Percentiles rank a stretch among this genome's conserved stretches.
These are phyloP conservation scores for Calonectria honghensis DNA, from an alignment of 2,329 filamentous ascomycete species.

Conservation along the genomic window DNA sequence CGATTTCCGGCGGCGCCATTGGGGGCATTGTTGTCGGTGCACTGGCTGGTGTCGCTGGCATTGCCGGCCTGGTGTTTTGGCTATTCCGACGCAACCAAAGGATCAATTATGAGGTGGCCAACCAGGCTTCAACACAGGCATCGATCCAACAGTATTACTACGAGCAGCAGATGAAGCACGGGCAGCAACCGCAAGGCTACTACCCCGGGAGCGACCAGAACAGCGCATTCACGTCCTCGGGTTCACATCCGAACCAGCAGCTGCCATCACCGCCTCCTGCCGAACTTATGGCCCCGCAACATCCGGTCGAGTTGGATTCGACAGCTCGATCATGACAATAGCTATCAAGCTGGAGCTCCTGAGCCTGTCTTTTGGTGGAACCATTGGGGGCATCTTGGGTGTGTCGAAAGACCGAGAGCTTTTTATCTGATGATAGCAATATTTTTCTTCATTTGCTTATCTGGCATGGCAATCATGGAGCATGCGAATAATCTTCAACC, in stretches of 20 bases:
- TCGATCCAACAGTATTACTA: constrained; percentile 30
- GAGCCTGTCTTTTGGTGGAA: too few relatives aligned
- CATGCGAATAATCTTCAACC: not conserved
- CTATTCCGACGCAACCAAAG: constrained; percentile 27
- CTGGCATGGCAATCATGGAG: not conserved
- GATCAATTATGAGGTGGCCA: constrained; percentile 23
- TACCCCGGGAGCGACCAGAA: constrained; percentile 3
- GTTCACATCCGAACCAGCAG: not conserved
- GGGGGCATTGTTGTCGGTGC: constrained; percentile 34
- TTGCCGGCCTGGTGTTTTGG: constrained; percentile 33
- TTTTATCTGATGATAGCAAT: not conserved
- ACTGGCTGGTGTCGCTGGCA: constrained; percentile 14
- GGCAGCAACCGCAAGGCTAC: constrained; percentile 5
- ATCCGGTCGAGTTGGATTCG: constrained; percentile 34
- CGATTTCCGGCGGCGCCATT: constrained; percentile 34
- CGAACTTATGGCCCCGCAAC: constrained; percentile 31
- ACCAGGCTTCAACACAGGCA: constrained; percentile 26
- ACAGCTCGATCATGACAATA: not conserved
- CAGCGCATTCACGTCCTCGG: constrained; percentile 1
- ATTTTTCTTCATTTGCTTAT: constrained; percentile 9
- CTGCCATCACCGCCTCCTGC: constrained; percentile 15
- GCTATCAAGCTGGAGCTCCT: not conserved
- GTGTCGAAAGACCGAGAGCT: not conserved
- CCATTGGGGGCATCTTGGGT: too few relatives aligned
- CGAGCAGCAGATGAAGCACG: constrained; percentile 29